phyloP scores from a whole-genome alignment of 1,139 yeast species.

The Hemisphaericaspora subhashii region DNA sequence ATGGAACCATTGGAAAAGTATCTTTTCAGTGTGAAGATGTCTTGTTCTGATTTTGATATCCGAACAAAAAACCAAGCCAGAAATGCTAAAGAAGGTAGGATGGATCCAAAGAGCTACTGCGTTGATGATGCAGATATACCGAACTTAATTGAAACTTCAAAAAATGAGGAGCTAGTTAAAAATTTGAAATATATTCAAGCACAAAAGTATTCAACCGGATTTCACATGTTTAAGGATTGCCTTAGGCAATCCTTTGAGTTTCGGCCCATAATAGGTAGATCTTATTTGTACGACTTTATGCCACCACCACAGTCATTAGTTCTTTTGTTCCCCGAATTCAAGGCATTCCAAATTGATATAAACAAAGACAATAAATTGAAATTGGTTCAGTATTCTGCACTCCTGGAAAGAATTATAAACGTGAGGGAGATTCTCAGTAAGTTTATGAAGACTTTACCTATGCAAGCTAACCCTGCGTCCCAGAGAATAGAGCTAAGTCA shows the following conservation, averaged over 20 bases:
- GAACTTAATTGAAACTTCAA: slow-evolving; percentile 6
- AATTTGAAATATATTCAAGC: slow-evolving; percentile 10
- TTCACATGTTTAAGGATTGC: slow-evolving; percentile 36
- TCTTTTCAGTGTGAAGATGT: slow-evolving; percentile 17
- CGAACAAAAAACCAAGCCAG: slow-evolving; percentile 15
- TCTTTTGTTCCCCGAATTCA: slow-evolving; percentile 27
- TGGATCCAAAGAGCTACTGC: slow-evolving; percentile 24
- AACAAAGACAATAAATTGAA: slow-evolving; percentile 17
- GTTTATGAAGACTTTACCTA: slow-evolving; percentile 7
- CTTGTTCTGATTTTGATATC: slow-evolving; percentile 26
- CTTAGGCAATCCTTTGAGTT: slow-evolving; percentile 30
- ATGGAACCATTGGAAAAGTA: slow-evolving; percentile 25
- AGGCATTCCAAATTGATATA: slow-evolving; percentile 19
- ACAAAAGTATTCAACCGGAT: slow-evolving; percentile 28
- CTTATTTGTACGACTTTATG: slow-evolving; percentile 46
- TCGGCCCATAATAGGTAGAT: slow-evolving; percentile 34
- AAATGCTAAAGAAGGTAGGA: slow-evolving; percentile 21
- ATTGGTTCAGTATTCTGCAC: slow-evolving; percentile 14
- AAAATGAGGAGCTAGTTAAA: slow-evolving; percentile 10
- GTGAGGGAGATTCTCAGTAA: slow-evolving; percentile 7
- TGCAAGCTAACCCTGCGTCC: background rate
- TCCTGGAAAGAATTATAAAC: slow-evolving; percentile 7
- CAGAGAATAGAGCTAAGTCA: slow-evolving; percentile 17
- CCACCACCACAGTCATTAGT: slow-evolving; percentile 41
- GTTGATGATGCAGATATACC: slow-evolving; percentile 28